Conservation (phyloP, 2,329 filamentous ascomycete species). For the Xylariaceae sp. region DNA sequence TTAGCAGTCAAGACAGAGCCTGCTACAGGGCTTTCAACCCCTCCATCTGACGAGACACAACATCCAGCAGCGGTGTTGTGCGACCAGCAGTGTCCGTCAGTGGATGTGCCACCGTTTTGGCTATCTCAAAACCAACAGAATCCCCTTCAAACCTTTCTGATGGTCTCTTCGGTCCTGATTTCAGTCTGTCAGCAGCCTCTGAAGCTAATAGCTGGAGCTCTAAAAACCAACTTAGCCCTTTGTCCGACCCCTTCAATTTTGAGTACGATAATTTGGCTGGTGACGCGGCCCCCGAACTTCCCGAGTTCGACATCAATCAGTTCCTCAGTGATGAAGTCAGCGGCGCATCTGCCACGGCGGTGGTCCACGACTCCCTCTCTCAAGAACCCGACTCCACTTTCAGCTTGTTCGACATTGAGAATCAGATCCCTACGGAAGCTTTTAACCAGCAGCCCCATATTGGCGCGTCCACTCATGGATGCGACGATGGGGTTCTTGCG, state of each 20-base stretch:
- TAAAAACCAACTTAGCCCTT: constrained; percentile 72
- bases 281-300: constrained; percentile 49
- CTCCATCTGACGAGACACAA: constrained; percentile 92
- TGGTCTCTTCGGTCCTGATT: constrained; percentile 64
- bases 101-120: constrained; percentile 49
- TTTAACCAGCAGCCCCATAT: constrained; percentile 66
- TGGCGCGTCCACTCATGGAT: constrained; percentile 69
- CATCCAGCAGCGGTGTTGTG: constrained; percentile 99
- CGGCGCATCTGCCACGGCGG: constrained; percentile 43
- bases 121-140: constrained; percentile 40
- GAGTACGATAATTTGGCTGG: constrained; percentile 62
- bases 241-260: constrained; percentile 60
- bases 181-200: constrained; percentile 63
- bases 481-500: constrained; percentile 69
- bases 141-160: constrained; percentile 52
- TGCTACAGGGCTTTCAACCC: constrained; percentile 25
- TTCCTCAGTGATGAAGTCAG: constrained; percentile 50
- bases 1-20: constrained; percentile 11
- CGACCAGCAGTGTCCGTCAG: constrained; percentile 99
- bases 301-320: constrained; percentile 40
- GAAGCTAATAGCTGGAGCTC: constrained; percentile 68
- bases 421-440: constrained; percentile 58
- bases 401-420: constrained; percentile 53
- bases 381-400: constrained; percentile 48
- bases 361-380: constrained; percentile 44